A percentile compares a stretch with the other conserved stretches of the same genome.
These are phyloP conservation scores for Phallus indusiatus DNA, from an alignment of 768 basidiomycete species.

Conservation along the genomic window DNA sequence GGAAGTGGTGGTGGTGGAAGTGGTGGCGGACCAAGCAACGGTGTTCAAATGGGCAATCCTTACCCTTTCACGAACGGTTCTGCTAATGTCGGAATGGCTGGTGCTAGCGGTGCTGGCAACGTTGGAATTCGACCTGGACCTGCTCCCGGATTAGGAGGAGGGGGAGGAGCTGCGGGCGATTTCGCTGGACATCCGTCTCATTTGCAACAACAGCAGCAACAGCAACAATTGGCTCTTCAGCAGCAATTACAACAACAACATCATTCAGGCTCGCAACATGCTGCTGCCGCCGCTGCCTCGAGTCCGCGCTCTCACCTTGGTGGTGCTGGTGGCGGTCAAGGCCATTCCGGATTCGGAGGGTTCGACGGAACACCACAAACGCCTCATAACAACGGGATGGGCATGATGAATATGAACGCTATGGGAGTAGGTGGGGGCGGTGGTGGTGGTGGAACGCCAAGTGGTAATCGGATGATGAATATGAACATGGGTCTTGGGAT, in stretches of 20 bases:
- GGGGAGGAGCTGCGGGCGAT: neutral
- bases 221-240: neutral
- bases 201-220: neutral
- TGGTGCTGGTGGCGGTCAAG: neutral
- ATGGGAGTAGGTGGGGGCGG: too few relatives aligned
- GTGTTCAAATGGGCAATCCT: neutral
- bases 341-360: neutral
- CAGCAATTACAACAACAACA: neutral
- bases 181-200: neutral
- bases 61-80: conserved; percentile 2
- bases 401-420: neutral
- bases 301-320: neutral
- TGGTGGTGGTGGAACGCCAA: neutral
- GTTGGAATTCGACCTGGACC: neutral
- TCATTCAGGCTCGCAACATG: neutral
- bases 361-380: neutral
- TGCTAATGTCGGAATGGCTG: neutral
- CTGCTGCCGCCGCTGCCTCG: neutral
- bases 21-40: neutral
- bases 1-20: neutral
- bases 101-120: neutral
- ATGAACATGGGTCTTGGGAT: neutral
- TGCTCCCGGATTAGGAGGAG: neutral
- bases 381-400: neutral
- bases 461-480: too few relatives aligned